Base-by-base conservation (phyloP, 1,284 basidiomycete genomes). In the Cryptococcus sp. region DNA sequence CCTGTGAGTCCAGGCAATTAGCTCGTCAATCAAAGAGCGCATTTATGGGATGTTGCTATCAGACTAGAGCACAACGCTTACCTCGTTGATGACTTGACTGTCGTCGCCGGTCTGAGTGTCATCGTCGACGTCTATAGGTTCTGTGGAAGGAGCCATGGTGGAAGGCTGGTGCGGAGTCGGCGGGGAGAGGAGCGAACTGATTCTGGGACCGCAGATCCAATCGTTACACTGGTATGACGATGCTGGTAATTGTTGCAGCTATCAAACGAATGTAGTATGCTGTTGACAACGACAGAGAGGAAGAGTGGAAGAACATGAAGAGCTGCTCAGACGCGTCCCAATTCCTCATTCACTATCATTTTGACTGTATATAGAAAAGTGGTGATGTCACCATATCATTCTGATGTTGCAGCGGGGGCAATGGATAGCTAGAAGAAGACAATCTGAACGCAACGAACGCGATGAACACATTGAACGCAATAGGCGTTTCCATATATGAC, bases 31-130 rank as follows among this genome's bases (percentile, higher is more conserved):
- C 47, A 25, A 41, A 48, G 6, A 46, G 5, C 5, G 16, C 27
- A 47, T 23, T 17, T 3, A 8, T 47, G 42, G n/a, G 23, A 19
- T 17, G 16, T 13, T n/a, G 13, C 17, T 49, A 23, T 7, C 1
- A n/a, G 40, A 13, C 40, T n/a, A 27, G 35, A 48, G 31, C n/a
- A 38, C 35, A 20, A 27, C 5, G 38, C 84, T 61, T 68, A 93
- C 91, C 86, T 94, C 91, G 68, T 94, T 94, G 75, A 93, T 91
- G 53, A 91, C 81, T 72, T 93, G 93, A 79, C 91, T 93, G 81
- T 92, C 61, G 42, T 62, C 61, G 19, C 58, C 90, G 71, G 71
- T 70, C 5, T 68, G 60, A 17, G 67, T 62, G 17, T 72, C 86
- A 71, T 92, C 90, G 49, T 89, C 82, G 60, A 77, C 61, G 46